Percentiles rank a stretch among this genome's conserved stretches.
phyloP scores from a whole-genome alignment of 768 basidiomycete species.

The Auricularia sp. region DNA sequence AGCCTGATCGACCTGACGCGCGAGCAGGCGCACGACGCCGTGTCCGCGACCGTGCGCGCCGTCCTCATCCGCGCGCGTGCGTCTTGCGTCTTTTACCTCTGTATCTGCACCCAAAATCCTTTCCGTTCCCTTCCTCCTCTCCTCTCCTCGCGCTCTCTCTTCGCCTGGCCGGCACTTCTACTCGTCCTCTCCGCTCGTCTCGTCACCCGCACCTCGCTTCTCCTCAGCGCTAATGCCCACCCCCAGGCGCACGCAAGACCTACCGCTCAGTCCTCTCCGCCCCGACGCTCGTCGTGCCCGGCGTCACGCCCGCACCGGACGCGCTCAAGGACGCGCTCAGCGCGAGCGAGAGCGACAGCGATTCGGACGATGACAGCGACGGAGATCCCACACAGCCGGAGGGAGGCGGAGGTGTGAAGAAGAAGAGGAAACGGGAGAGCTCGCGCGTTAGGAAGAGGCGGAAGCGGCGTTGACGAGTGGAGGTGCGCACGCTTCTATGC shows the following conservation, averaged over 20 bases:
- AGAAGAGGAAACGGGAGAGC: no score
- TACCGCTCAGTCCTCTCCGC: slow-evolving; percentile 74
- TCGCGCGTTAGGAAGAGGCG: no score
- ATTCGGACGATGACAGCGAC: background rate
- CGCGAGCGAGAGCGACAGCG: background rate
- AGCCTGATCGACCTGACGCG: slow-evolving; percentile 58
- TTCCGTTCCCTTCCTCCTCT: no score
- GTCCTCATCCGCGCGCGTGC: slow-evolving; percentile 63
- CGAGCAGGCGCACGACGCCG: slow-evolving; percentile 54
- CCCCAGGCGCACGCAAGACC: slow-evolving; percentile 66
- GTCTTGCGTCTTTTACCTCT: slow-evolving; percentile 18
- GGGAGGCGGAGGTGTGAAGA: no score
- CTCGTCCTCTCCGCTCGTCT: no score
- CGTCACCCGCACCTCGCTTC: no score
- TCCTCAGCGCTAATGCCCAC: background rate
- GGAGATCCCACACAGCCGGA: no score
- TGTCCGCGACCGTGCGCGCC: slow-evolving; percentile 52
- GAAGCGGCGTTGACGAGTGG: no score
- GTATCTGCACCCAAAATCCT: no score
- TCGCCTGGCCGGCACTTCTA: no score
- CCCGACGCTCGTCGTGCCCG: slow-evolving; percentile 53
- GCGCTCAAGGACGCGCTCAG: background rate
- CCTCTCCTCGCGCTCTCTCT: no score
- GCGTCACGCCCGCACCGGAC: background rate
- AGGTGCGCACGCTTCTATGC: no score